Percentiles rank a stretch among this genome's conserved stretches.
Evolutionary conservation across 2,329 filamentous ascomycete genomes (phyloP).

Genomic region (Pseudopyricularia cyperi): DNA sequence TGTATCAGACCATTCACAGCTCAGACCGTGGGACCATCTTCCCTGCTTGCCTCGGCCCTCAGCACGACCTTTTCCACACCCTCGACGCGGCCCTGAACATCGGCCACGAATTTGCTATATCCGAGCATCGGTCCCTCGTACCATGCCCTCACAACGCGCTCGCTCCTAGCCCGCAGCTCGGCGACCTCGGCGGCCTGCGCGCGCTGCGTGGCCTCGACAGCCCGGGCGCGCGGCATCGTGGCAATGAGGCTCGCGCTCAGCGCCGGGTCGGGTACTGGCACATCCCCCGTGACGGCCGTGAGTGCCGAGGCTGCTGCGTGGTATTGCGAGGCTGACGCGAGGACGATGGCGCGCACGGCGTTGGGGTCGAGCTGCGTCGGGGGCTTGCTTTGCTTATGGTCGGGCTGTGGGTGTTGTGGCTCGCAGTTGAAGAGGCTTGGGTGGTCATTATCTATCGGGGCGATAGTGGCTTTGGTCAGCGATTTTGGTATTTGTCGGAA

Average conservation of each 20-base stretch:
- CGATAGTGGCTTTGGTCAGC: neutral
- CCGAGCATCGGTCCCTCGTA: slow-evolving; percentile 60
- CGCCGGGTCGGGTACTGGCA: slow-evolving; percentile 40
- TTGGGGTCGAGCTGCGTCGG: slow-evolving; percentile 38
- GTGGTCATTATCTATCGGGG: slow-evolving; percentile 32
- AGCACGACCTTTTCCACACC: slow-evolving; percentile 52
- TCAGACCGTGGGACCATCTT: slow-evolving; percentile 18
- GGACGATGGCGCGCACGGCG: slow-evolving; percentile 39
- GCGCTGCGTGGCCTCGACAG: slow-evolving; percentile 44
- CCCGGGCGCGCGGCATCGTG: slow-evolving; percentile 47
- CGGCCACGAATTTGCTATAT: slow-evolving; percentile 55
- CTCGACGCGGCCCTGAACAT: slow-evolving; percentile 55
- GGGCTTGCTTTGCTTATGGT: slow-evolving; percentile 22
- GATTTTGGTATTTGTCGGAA: neutral
- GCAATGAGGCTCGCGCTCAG: slow-evolving; percentile 42
- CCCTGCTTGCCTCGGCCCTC: slow-evolving; percentile 38
- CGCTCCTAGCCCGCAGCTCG: slow-evolving; percentile 50
- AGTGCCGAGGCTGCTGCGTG: slow-evolving; percentile 42
- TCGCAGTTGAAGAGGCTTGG: slow-evolving; percentile 41
- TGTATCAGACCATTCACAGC: neutral
- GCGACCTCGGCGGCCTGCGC: slow-evolving; percentile 50
- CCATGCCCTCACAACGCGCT: slow-evolving; percentile 51
- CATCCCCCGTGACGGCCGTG: slow-evolving; percentile 38
- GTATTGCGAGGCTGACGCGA: slow-evolving; percentile 42
- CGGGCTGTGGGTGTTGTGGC: slow-evolving; percentile 4